Percentiles rank a stretch among this genome's conserved stretches.
phyloP scores from a whole-genome alignment of 768 basidiomycete genomes.

The Lactifluus echinatus region DNA sequence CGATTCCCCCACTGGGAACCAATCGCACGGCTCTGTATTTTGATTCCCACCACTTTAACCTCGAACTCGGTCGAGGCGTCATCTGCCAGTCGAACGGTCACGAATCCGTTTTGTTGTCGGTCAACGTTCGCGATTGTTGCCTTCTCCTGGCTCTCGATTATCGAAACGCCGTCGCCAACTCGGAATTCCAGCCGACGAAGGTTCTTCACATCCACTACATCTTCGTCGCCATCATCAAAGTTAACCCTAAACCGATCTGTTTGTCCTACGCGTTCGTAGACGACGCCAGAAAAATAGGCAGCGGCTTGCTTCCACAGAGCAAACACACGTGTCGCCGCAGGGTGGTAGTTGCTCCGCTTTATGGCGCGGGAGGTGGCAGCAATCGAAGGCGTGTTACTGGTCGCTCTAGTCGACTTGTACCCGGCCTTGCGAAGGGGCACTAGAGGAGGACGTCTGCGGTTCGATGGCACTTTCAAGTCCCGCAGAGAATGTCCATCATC shows the following conservation, averaged over 20 bases:
- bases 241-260: constrained; percentile 37
- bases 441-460: constrained; percentile 36
- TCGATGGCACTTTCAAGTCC: constrained; percentile 26
- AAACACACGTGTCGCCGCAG: constrained; percentile 49
- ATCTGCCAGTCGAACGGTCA: constrained; percentile 19
- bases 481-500: constrained; percentile 20
- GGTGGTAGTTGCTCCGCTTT: constrained; percentile 21
- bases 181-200: constrained; percentile 45
- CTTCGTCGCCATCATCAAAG: constrained; percentile 60
- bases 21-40: constrained; percentile 45
- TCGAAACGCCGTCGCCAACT: constrained; percentile 49
- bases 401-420: constrained; percentile 21
- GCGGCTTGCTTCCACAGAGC: constrained; percentile 57
- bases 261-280: constrained; percentile 30
- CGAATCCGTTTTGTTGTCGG: constrained; percentile 22
- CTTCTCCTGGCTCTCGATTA: constrained; percentile 25
- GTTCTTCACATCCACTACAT: constrained; percentile 38
- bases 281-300: constrained; percentile 52
- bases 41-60: constrained; percentile 33
- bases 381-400: constrained; percentile 23
- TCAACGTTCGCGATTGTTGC: constrained; percentile 29
- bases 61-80: constrained; percentile 33
- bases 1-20: constrained; percentile 47
- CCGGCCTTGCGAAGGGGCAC: constrained; percentile 23
- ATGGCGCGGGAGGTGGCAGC: constrained; percentile 12